Evolutionary conservation across 139 green algal genomes (phyloP).

Genomic region (Tetradesmus lagerheimii): DNA sequence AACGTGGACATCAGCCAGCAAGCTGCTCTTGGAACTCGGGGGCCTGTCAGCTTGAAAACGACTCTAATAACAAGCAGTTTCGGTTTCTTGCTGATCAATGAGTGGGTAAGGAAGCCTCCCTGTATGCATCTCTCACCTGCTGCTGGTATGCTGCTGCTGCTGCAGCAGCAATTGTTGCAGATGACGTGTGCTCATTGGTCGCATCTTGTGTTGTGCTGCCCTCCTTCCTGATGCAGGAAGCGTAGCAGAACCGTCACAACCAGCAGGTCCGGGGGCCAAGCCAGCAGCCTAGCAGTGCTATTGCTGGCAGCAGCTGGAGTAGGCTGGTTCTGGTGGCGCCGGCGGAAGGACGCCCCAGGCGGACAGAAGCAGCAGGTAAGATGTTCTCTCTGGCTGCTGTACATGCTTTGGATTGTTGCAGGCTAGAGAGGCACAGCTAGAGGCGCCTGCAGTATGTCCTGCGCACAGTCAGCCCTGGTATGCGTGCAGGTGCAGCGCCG

Average conservation of each 20-base stretch:
- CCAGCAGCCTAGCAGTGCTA: constrained; percentile 25
- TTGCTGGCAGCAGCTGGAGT: constrained; percentile 27
- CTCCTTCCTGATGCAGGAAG: background rate
- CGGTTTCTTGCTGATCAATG: background rate
- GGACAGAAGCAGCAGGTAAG: background rate
- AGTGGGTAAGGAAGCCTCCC: background rate
- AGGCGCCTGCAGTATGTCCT: too few species aligned
- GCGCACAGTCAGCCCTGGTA: too few species aligned
- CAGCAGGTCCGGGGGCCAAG: constrained; percentile 26
- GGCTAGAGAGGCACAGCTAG: background rate
- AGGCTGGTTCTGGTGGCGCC: constrained; percentile 48
- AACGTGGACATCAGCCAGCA: too few species aligned
- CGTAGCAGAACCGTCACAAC: background rate
- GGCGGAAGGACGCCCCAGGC: background rate
- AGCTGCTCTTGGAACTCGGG: too few species aligned
- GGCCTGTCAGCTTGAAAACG: too few species aligned
- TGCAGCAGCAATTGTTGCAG: background rate
- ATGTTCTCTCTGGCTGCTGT: background rate
- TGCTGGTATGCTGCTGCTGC: background rate
- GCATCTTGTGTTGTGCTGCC: background rate
- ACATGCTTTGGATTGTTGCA: constrained; percentile 8
- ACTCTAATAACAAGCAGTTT: too few species aligned
- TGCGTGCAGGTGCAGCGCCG: background rate
- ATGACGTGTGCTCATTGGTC: background rate
- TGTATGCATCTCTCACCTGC: too few species aligned